Evolutionary conservation across 805 yeast species (phyloP).

Genomic region (Metschnikowia bowlesiae): DNA sequence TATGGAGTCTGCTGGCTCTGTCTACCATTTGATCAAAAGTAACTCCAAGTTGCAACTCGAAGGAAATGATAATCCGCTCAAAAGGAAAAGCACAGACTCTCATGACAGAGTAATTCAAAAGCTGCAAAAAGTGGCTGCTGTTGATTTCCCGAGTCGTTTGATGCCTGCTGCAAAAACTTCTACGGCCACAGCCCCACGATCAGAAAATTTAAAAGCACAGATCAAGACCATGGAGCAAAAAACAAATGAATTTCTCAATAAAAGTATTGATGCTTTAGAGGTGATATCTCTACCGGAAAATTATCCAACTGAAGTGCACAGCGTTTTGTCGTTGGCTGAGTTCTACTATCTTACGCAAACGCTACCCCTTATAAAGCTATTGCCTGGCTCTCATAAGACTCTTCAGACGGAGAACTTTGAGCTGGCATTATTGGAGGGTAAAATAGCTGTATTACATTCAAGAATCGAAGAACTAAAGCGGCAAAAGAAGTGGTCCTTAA

Average conservation of each 20-base stretch:
- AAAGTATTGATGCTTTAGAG: slow-evolving; percentile 29
- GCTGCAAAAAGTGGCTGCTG: slow-evolving; percentile 3
- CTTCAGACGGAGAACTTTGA: slow-evolving; percentile 82
- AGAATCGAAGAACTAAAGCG: slow-evolving; percentile 89
- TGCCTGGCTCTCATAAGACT: slow-evolving; percentile 83
- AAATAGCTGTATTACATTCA: slow-evolving; percentile 82
- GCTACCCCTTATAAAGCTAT: slow-evolving; percentile 71
- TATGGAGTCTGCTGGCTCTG: slow-evolving; percentile 2
- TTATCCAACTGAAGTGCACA: slow-evolving; percentile 37
- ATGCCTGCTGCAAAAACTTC: background rate
- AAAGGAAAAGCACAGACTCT: background rate
- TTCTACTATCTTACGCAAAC: slow-evolving; percentile 84
- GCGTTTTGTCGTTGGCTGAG: slow-evolving; percentile 68
- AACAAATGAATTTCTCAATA: slow-evolving; percentile 20
- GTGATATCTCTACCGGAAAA: slow-evolving; percentile 39
- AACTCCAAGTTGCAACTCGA: background rate
- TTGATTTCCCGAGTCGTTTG: slow-evolving; percentile 10
- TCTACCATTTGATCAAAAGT: background rate
- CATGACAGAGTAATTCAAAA: background rate
- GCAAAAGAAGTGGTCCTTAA: slow-evolving; percentile 82
- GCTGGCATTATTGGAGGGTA: slow-evolving; percentile 81
- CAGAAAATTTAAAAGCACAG: slow-evolving; percentile 17
- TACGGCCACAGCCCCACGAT: background rate
- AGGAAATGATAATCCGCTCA: slow-evolving; percentile 1
- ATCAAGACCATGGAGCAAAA: slow-evolving; percentile 20